These are phyloP conservation scores for Dryas integrifolia DNA, from an alignment of 331 rosid genomes.

Conservation along the genomic window DNA sequence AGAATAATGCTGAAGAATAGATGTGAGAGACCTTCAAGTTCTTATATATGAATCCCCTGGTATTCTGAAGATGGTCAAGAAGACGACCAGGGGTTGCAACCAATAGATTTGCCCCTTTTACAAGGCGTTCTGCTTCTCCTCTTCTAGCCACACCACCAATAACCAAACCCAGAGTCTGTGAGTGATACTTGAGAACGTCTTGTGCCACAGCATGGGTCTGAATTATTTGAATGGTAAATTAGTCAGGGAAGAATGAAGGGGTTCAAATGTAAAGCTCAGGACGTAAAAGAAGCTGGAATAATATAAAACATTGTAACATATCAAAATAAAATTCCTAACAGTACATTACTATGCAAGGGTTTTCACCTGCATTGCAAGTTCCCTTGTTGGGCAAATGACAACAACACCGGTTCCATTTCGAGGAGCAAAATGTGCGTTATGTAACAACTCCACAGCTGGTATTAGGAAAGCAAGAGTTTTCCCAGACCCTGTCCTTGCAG, in stretches of 20 bases:
- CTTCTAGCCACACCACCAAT: conserved; percentile 83
- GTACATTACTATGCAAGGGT: background rate
- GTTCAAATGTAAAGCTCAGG: background rate
- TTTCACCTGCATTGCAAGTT: conserved; percentile 94
- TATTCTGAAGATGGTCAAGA: conserved; percentile 89
- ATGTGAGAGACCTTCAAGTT: conserved; percentile 58
- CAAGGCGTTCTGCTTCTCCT: conserved; percentile 74
- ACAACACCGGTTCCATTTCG: conserved; percentile 83
- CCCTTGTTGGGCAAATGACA: conserved; percentile 90
- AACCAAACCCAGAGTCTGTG: conserved; percentile 80
- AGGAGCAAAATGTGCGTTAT: conserved; percentile 52
- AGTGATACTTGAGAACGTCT: conserved; percentile 82
- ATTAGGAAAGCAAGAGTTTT: conserved; percentile 88
- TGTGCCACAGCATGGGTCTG: conserved; percentile 88
- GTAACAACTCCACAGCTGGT: conserved; percentile 82
- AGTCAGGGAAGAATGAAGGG: conserved; percentile 7
- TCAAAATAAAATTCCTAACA: background rate
- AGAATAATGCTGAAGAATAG: background rate
- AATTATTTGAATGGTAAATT: conserved; percentile 18
- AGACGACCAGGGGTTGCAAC: conserved; percentile 97
- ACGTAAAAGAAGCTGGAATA: background rate
- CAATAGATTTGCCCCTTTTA: conserved; percentile 72
- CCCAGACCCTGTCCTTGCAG: conserved; percentile 98
- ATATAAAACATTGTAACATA: background rate
- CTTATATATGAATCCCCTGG: conserved; percentile 64